Percentiles rank a stretch among this genome's conserved stretches.
Conservation (phyloP, 2,329 filamentous ascomycete genomes). For the Botrytis galanthina region DNA sequence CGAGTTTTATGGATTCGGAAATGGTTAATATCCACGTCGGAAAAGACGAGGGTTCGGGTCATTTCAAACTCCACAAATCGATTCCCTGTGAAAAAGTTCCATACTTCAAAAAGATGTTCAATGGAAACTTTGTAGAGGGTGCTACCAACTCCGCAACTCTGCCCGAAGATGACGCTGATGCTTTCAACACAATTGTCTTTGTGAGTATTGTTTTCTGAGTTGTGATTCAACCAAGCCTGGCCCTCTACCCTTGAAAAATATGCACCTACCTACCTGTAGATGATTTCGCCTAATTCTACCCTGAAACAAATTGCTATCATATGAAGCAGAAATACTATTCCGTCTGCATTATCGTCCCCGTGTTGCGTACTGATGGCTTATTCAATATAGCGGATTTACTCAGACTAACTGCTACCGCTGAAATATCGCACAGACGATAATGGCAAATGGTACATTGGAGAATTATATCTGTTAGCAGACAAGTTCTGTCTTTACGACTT, state of each 20-base stretch:
- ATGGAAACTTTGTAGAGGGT: slow-evolving; percentile 17
- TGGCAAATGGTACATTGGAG: neutral
- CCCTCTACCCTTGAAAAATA: no score
- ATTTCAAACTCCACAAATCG: slow-evolving; percentile 17
- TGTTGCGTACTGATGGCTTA: neutral
- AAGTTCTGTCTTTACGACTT: neutral
- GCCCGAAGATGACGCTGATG: slow-evolving; percentile 19
- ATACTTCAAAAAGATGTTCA: slow-evolving; percentile 26
- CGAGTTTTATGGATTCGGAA: slow-evolving; percentile 1
- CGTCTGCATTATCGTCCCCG: no score
- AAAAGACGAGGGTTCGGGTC: neutral
- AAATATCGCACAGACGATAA: rapidly evolving
- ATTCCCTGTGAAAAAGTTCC: slow-evolving; percentile 23
- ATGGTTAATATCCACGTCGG: slow-evolving; percentile 21
- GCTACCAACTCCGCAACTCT: slow-evolving; percentile 5
- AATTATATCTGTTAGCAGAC: slow-evolving; percentile 6
- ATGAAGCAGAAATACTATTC: neutral
- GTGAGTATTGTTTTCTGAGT: neutral
- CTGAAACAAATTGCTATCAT: neutral
- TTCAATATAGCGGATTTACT: slow-evolving; percentile 19
- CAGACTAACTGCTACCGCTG: neutral
- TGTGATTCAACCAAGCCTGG: no score
- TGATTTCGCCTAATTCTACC: neutral
- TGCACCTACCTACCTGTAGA: neutral
- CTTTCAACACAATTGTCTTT: slow-evolving; percentile 19